These are phyloP conservation scores for Quercus variabilis DNA, from an alignment of 306 rosid species.

Conservation along the genomic window DNA sequence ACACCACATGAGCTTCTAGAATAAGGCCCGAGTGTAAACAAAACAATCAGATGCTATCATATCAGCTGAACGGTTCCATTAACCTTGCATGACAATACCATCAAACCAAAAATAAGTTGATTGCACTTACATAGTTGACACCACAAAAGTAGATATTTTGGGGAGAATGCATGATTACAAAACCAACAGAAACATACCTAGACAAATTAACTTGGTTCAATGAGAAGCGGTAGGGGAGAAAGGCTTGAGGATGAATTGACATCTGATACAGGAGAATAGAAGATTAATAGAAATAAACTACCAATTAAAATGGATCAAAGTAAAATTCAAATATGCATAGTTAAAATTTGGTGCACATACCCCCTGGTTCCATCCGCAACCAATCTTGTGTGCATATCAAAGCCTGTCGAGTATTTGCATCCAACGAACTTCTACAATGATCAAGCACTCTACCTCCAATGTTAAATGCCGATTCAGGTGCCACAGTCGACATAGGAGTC, in stretches of 20 bases:
- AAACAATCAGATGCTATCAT: constrained; percentile 19
- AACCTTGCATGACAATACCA: constrained; percentile 29
- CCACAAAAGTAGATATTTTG: not conserved
- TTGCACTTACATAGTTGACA: not conserved
- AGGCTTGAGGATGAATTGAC: constrained; percentile 46
- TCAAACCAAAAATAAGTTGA: constrained; percentile 3
- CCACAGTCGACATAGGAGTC: constrained; percentile 90
- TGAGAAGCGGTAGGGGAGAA: constrained; percentile 47
- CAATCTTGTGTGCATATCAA: constrained; percentile 89
- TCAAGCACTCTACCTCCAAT: constrained; percentile 67
- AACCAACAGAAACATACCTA: constrained; percentile 27
- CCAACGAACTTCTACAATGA: constrained; percentile 52
- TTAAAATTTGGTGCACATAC: constrained; percentile 26
- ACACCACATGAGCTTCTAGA: constrained; percentile 22
- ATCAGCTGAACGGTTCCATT: constrained; percentile 23
- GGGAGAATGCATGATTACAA: constrained; percentile 8
- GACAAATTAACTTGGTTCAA: constrained; percentile 41
- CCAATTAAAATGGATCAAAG: constrained; percentile 1
- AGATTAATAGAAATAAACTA: constrained; percentile 15
- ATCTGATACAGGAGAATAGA: constrained; percentile 43
- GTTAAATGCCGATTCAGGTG: constrained; percentile 68
- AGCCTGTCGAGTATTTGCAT: constrained; percentile 72
- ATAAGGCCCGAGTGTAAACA: constrained; percentile 11
- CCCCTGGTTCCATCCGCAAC: constrained; percentile 69
- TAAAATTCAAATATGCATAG: not conserved